Percentiles rank a stretch among this genome's conserved stretches.
Evolutionary conservation across 768 basidiomycete genomes (phyloP).

Genomic region (Tricholoma flavovirens): DNA sequence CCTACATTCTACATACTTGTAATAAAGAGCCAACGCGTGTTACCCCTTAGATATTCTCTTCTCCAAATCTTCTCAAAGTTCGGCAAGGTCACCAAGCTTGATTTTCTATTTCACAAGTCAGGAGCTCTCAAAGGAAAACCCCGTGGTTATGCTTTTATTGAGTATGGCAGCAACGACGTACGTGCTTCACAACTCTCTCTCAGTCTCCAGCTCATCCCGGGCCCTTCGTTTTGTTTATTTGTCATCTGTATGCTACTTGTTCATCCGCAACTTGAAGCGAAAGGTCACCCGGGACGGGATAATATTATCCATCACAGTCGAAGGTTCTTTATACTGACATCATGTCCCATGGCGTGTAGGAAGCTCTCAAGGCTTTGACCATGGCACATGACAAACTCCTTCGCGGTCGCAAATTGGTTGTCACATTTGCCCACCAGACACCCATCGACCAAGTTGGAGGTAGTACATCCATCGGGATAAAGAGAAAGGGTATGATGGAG

Average conservation of each 20-base stretch:
- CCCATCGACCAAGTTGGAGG: conserved; percentile 37
- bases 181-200: conserved; percentile 30
- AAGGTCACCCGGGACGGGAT: conserved; percentile 17
- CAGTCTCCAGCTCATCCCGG: conserved; percentile 40
- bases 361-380: conserved; percentile 72
- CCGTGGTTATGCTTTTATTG: conserved; percentile 91
- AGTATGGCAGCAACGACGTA: conserved; percentile 77
- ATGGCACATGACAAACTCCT: conserved; percentile 74
- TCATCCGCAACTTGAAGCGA: conserved; percentile 7
- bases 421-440: conserved; percentile 91
- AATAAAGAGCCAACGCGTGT: not conserved
- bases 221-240: conserved; percentile 25
- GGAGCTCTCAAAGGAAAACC: conserved; percentile 89
- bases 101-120: conserved; percentile 93
- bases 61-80: conserved; percentile 88
- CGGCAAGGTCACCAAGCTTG: conserved; percentile 88
- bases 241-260: conserved; percentile 6
- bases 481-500: conserved; percentile 47
- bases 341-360: conserved; percentile 42
- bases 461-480: conserved; percentile 15
- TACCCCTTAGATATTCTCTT: conserved; percentile 64
- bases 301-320: not conserved
- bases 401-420: conserved; percentile 81
- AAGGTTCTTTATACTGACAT: conserved; percentile 10
- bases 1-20: not conserved